Conservation (phyloP, 2,329 filamentous ascomycete genomes). For the Zymoseptoria ardabiliae region DNA sequence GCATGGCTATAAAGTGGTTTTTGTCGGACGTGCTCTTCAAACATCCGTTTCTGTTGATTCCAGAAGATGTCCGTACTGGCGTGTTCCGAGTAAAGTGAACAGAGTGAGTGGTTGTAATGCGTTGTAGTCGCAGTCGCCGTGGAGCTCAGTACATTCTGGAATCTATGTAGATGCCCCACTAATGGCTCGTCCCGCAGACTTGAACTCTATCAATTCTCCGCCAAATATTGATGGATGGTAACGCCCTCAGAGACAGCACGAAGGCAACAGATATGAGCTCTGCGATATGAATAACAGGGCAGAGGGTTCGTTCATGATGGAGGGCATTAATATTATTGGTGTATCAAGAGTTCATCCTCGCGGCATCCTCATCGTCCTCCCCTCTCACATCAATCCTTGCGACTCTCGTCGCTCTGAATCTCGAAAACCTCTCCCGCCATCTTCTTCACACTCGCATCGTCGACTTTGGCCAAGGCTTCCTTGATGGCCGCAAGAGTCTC, state of each 20-base stretch:
- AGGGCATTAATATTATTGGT: background rate
- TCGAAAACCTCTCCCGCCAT: constrained; percentile 46
- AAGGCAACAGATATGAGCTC: too few relatives aligned
- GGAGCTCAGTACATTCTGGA: background rate
- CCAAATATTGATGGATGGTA: too few relatives aligned
- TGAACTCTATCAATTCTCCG: background rate
- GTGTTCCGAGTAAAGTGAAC: background rate
- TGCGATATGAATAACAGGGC: too few relatives aligned
- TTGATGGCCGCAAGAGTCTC: constrained; percentile 52
- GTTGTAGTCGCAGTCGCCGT: background rate
- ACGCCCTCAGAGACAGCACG: too few relatives aligned
- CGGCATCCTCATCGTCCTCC: background rate
- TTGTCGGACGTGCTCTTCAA: too few relatives aligned
- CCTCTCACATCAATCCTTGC: constrained; percentile 13
- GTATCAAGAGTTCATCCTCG: background rate
- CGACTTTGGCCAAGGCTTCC: constrained; percentile 46
- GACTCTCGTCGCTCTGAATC: constrained; percentile 31
- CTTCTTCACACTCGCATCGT: constrained; percentile 46
- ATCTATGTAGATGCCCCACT: background rate
- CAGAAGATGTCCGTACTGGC: too few relatives aligned
- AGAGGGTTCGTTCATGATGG: background rate
- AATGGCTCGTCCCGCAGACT: background rate
- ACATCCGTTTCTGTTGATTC: too few relatives aligned
- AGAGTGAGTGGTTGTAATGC: background rate
- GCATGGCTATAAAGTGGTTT: constrained; percentile 33